Evolutionary conservation across 1,284 basidiomycete genomes (phyloP).

Genomic region (Trametes polyzona): DNA sequence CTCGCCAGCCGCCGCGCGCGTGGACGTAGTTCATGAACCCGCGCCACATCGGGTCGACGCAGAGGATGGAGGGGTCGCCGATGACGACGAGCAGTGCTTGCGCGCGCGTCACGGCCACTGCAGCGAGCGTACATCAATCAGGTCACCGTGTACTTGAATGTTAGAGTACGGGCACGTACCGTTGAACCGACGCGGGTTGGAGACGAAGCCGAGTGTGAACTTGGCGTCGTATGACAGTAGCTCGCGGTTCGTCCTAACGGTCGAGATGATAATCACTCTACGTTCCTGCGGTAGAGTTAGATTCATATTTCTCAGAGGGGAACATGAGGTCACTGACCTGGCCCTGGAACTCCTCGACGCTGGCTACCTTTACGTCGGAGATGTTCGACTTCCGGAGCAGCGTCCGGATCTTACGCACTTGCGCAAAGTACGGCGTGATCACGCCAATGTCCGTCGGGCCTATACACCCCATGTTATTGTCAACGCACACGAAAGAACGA

Average conservation of each 20-base stretch:
- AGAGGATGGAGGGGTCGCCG: constrained; percentile 57
- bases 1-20: constrained; percentile 50
- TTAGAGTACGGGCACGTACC: too few relatives aligned
- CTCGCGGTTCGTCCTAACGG: constrained; percentile 46
- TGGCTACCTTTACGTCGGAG: constrained; percentile 54
- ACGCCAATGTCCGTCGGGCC: constrained; percentile 49
- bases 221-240: constrained; percentile 44
- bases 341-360: constrained; percentile 67
- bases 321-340: constrained; percentile 45
- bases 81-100: constrained; percentile 61
- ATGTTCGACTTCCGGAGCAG: constrained; percentile 37
- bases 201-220: constrained; percentile 51
- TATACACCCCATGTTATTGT: too few relatives aligned
- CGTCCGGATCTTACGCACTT: constrained; percentile 50
- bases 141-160: too few relatives aligned
- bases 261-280: constrained; percentile 48
- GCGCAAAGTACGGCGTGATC: constrained; percentile 59
- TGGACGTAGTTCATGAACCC: constrained; percentile 56
- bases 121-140: neutral
- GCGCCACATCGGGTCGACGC: constrained; percentile 54
- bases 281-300: constrained; percentile 39
- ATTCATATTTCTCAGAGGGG: neutral
- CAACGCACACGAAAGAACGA: too few relatives aligned
- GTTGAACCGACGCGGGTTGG: constrained; percentile 49
- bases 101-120: constrained; percentile 50